Conservation (phyloP, 2,329 filamentous ascomycete species). For the Verticillium zaregamsianum region DNA sequence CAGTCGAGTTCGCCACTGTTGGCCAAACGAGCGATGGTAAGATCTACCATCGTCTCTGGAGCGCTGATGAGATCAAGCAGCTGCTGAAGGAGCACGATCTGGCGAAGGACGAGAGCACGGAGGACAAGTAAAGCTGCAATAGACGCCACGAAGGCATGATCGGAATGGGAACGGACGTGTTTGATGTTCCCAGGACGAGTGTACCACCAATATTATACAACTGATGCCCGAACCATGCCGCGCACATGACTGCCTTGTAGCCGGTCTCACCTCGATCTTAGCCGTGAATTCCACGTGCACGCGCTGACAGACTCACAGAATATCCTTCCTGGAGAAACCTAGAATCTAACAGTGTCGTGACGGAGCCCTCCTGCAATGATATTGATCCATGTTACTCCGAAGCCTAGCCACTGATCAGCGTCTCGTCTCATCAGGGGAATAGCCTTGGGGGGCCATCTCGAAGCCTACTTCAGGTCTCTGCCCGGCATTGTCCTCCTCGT, state of each 20-base stretch:
- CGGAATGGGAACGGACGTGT: not conserved
- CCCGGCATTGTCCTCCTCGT: conserved; percentile 42
- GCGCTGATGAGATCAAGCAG: conserved; percentile 90
- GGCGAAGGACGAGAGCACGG: conserved; percentile 75
- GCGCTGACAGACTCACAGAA: too few relatives aligned
- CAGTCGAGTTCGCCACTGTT: conserved; percentile 97
- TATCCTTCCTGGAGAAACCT: too few relatives aligned
- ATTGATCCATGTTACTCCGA: not conserved
- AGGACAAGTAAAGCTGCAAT: conserved; percentile 51
- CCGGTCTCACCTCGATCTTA: not conserved
- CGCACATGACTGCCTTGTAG: not conserved
- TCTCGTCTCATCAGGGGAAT: conserved; percentile 6
- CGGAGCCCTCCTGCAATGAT: too few relatives aligned
- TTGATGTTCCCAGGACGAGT: not conserved
- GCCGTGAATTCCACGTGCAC: too few relatives aligned
- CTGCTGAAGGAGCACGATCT: conserved; percentile 93
- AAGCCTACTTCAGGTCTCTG: conserved; percentile 27
- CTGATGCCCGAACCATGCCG: not conserved
- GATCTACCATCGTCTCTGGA: conserved; percentile 98
- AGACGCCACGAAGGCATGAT: not conserved
- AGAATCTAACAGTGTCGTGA: not conserved
- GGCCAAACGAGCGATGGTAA: conserved; percentile 92
- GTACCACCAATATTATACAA: not conserved
- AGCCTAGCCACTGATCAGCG: conserved; percentile 15
- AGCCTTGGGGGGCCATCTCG: conserved; percentile 25